A percentile compares a stretch with the other conserved stretches of the same genome.
Conservation (phyloP, 176 grass and related monocot species). For the Raddia guianensis region DNA sequence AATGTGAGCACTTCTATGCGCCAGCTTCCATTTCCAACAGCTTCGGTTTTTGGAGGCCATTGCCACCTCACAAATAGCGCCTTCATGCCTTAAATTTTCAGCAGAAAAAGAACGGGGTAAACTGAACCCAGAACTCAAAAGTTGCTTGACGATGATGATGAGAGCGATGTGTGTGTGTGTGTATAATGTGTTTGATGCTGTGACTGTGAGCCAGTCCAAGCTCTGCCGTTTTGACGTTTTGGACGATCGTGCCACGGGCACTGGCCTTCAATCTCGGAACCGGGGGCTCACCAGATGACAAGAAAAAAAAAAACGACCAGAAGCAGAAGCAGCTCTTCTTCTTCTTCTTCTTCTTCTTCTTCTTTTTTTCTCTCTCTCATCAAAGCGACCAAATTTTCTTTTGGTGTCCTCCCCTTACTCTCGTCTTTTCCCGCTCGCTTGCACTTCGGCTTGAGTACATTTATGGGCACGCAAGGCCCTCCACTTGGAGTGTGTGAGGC, state of each 20-base stretch:
- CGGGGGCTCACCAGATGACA: background rate
- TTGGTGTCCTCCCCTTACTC: background rate
- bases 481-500: slow-evolving; percentile 31
- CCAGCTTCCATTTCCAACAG: background rate
- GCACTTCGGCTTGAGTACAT: slow-evolving; percentile 33
- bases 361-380: background rate
- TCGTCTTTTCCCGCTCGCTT: slow-evolving; percentile 42
- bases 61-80: background rate
- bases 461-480: slow-evolving; percentile 44
- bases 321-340: background rate
- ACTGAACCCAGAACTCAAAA: background rate
- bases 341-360: background rate
- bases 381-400: background rate
- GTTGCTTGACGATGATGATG: background rate
- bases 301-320: slow-evolving; percentile 32
- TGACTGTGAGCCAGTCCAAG: slow-evolving; percentile 21
- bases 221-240: slow-evolving; percentile 33
- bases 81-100: background rate
- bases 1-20: slow-evolving; percentile 24
- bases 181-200: too few species aligned
- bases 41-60: background rate
- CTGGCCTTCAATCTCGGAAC: background rate
- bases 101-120: background rate
- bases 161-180: slow-evolving; percentile 20
- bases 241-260: slow-evolving; percentile 43